phyloP scores from a whole-genome alignment of 805 yeast genomes.

The Candida suzukii region DNA sequence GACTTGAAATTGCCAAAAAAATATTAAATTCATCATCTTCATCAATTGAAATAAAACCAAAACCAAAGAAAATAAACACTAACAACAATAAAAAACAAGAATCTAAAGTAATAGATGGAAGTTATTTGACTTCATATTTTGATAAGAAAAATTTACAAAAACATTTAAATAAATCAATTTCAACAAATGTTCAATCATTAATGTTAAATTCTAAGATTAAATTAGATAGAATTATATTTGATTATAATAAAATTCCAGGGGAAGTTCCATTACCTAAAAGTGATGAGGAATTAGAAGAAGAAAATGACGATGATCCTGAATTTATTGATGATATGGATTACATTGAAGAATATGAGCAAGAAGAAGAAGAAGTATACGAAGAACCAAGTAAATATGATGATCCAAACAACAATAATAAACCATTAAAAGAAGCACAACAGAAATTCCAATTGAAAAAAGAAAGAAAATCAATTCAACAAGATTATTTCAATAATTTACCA shows the following conservation, averaged over 20 bases:
- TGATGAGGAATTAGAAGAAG: slow-evolving; percentile 2
- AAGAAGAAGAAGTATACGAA: slow-evolving; percentile 5
- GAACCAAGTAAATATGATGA: neutral
- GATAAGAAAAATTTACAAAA: no score
- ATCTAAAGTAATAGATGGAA: slow-evolving; percentile 19
- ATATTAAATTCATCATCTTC: no score
- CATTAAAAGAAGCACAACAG: slow-evolving; percentile 20
- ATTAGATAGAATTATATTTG: slow-evolving; percentile 55
- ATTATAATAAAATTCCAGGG: slow-evolving; percentile 53
- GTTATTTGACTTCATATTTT: slow-evolving; percentile 8
- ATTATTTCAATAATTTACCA: slow-evolving; percentile 39
- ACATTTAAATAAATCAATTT: slow-evolving; percentile 9
- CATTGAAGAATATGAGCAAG: slow-evolving; percentile 3
- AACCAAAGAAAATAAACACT: no score
- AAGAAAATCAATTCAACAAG: slow-evolving; percentile 1
- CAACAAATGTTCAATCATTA: slow-evolving; percentile 23
- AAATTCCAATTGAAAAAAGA: slow-evolving; percentile 17
- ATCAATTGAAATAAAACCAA: no score
- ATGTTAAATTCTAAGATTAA: slow-evolving; percentile 39
- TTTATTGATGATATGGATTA: slow-evolving; percentile 1
- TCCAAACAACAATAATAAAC: neutral
- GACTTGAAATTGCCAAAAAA: no score
- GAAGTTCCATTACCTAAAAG: slow-evolving; percentile 20
- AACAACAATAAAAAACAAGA: no score
- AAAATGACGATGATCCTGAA: no score